These are phyloP conservation scores for Myotisia sp. DNA, from an alignment of 2,329 filamentous ascomycete species.

Conservation along the genomic window DNA sequence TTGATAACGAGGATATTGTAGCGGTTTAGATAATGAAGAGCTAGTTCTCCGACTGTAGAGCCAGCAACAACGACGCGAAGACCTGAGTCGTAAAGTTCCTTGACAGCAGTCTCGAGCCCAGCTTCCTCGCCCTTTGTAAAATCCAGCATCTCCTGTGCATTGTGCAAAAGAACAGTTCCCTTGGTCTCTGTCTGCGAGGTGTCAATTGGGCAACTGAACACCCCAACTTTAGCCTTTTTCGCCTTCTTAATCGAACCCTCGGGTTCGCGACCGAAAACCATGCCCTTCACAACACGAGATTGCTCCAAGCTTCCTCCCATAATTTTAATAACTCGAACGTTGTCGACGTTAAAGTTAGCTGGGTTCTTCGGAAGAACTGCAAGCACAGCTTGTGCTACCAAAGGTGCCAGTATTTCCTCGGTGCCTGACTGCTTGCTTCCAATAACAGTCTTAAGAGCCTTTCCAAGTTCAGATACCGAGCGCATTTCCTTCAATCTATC, in stretches of 20 bases:
- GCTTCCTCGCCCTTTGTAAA: constrained; percentile 94
- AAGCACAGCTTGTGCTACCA: constrained; percentile 73
- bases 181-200: constrained; percentile 96
- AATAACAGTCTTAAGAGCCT: constrained; percentile 88
- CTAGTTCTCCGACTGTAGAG: constrained; percentile 85
- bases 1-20: constrained; percentile 94
- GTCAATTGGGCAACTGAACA: constrained; percentile 93
- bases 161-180: constrained; percentile 91
- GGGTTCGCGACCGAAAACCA: constrained; percentile 97
- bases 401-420: constrained; percentile 71
- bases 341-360: constrained; percentile 94
- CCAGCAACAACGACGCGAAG: constrained; percentile 84
- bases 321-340: constrained; percentile 97
- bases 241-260: constrained; percentile 85
- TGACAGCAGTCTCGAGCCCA: constrained; percentile 80
- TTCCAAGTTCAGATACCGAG: constrained; percentile 70
- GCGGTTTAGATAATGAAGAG: constrained; percentile 94
- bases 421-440: constrained; percentile 92
- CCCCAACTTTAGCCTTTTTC: constrained; percentile 82
- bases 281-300: constrained; percentile 87
- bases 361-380: constrained; percentile 93
- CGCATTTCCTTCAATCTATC: constrained; percentile 80
- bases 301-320: constrained; percentile 95
- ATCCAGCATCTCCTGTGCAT: constrained; percentile 95
- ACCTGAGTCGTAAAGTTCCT: constrained; percentile 89